These are phyloP conservation scores for Bremia lactucae DNA, from an alignment of 352 stramenopile genomes.

Conservation along the genomic window DNA sequence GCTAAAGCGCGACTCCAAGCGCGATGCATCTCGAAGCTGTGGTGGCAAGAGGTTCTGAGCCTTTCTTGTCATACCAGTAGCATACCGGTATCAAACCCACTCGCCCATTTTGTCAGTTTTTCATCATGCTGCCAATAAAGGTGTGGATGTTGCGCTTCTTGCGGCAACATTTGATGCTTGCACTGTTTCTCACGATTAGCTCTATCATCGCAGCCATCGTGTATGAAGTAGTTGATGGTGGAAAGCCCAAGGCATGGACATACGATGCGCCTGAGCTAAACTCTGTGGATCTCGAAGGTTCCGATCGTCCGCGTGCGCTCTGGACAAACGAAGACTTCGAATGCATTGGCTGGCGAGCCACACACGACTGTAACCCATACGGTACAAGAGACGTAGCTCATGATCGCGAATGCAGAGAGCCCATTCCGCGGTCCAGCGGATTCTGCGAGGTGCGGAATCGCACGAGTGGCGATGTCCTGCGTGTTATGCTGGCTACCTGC, in stretches of 20 bases:
- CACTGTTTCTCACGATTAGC: conserved; percentile 22
- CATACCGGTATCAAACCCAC: neutral
- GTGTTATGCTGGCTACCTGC: conserved; percentile 65
- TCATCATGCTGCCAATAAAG: conserved; percentile 17
- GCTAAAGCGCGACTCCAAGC: conserved; percentile 13
- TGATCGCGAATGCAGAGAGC: conserved; percentile 36
- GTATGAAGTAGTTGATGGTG: conserved; percentile 48
- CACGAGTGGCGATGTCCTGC: conserved; percentile 37
- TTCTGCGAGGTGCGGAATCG: conserved; percentile 67
- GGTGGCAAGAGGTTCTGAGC: conserved; percentile 16
- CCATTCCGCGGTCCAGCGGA: conserved; percentile 36
- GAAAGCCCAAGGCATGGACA: conserved; percentile 28
- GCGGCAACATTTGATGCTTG: conserved; percentile 32
- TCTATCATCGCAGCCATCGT: conserved; percentile 38
- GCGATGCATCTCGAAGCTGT: conserved; percentile 14
- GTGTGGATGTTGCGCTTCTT: conserved; percentile 19
- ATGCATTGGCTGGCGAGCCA: conserved; percentile 63
- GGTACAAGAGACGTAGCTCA: conserved; percentile 27
- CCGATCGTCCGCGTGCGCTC: conserved; percentile 19
- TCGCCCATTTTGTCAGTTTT: neutral
- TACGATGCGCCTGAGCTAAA: conserved; percentile 35
- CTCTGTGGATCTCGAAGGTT: conserved; percentile 25
- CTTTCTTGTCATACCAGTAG: conserved; percentile 4
- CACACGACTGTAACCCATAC: conserved; percentile 52
- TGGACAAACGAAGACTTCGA: conserved; percentile 58